These are phyloP conservation scores for Fonsecaea multimorphosa DNA, from an alignment of 2,329 filamentous ascomycete genomes.

Conservation along the genomic window DNA sequence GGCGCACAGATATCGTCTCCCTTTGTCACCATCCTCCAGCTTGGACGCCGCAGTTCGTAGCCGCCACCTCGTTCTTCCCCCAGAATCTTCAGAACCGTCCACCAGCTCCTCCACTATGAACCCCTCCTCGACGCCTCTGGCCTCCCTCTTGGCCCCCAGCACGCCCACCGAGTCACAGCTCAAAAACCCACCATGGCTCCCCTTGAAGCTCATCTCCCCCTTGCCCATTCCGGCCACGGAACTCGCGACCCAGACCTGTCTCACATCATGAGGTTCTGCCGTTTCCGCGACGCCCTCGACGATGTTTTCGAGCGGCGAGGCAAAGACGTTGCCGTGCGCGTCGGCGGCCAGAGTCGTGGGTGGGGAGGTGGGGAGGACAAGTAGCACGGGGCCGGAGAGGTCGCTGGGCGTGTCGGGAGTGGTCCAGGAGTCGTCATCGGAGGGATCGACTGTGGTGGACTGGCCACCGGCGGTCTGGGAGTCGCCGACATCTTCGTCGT, in stretches of 20 bases:
- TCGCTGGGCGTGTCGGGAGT: conserved; percentile 77
- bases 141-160: conserved; percentile 38
- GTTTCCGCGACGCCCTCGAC: conserved; percentile 81
- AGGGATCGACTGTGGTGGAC: conserved; percentile 45
- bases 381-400: conserved; percentile 78
- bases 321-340: conserved; percentile 83
- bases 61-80: conserved; percentile 28
- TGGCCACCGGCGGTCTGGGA: conserved; percentile 20
- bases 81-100: conserved; percentile 4
- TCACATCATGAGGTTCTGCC: conserved; percentile 92
- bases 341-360: conserved; percentile 83
- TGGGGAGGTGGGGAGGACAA: conserved; percentile 78
- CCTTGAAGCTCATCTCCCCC: conserved; percentile 75
- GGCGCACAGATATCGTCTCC: conserved; percentile 29
- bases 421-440: conserved; percentile 87
- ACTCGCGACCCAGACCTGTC: conserved; percentile 94
- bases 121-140: conserved; percentile 43
- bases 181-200: conserved; percentile 78
- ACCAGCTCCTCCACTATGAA: conserved; percentile 32
- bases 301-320: conserved; percentile 82
- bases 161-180: conserved; percentile 38
- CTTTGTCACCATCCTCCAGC: conserved; percentile 22
- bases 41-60: conserved; percentile 30
- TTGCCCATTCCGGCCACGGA: conserved; percentile 77
- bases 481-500: conserved; percentile 51